Evolutionary conservation across 2,329 filamentous ascomycete genomes (phyloP), one percentile per base, ranked within the genome.

Genomic region (Penicillium hesseltinei): DNA sequence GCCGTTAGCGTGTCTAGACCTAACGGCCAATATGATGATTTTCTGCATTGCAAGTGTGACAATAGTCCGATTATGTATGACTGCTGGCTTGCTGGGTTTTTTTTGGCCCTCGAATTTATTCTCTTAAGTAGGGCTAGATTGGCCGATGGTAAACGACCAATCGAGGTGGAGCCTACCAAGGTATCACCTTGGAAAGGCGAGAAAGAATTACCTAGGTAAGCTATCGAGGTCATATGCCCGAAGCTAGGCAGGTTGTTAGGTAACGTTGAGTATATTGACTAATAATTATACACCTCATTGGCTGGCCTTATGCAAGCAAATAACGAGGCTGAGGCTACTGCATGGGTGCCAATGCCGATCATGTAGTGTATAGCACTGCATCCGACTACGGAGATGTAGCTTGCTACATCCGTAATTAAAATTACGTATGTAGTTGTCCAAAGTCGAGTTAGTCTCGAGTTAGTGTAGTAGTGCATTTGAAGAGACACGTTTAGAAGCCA

Each of bases 11-110:
- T 43, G 39, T 33, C 25, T 44, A 23, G 31, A 51, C 31, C 31
- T 51, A 55, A 55, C 23, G 46, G 53, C 47, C 25, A 29, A 51
- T 45, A 51, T 56, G 31, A 43, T 23, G 17, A 54, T 57, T 40
- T 55, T 46, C 27, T 50, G 38, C 46, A 44, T 48, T 48, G 27
- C 19, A 54, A 29, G 43, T 42, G 47, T 42, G n/a, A 25, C 51
- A 29, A 15, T 3, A 38, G 31, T 53, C 11, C 23, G 21, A 3
- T 36, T 29, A 8, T 46, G 17, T 5, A 44, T 19, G 39, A 10
- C 23, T 29, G 11, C 35, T 29, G 13, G 23, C 21, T 40, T 40
- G 11, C 3, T 38, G 33, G 4, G 2, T 27, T 8, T 27, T 36
- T 27, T 48, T 45, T 33, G 5, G 23, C 23, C 23, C 8, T 29